Evolutionary conservation across 768 basidiomycete species (phyloP).

Genomic region (Boletus eberwhitei): DNA sequence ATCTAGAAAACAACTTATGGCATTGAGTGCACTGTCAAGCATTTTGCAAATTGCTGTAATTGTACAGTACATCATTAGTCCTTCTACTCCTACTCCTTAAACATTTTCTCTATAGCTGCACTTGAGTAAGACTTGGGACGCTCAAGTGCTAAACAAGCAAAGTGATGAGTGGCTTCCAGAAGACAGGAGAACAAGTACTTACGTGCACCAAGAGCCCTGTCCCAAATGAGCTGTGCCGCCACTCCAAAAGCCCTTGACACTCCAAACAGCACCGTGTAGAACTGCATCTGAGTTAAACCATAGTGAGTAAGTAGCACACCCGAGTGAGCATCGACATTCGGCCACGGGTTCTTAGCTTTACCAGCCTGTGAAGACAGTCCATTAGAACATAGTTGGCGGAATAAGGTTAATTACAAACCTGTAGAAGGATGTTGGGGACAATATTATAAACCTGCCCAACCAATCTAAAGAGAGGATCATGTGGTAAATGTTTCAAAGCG

Average conservation of each 20-base stretch:
- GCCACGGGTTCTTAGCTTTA: constrained; percentile 93
- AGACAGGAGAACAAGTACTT: constrained; percentile 32
- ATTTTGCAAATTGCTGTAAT: too few relatives aligned
- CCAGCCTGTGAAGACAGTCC: constrained; percentile 52
- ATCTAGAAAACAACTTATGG: too few relatives aligned
- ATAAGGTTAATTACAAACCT: constrained; percentile 40
- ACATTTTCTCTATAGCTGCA: constrained; percentile 74
- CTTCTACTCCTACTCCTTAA: constrained; percentile 40
- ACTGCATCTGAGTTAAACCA: constrained; percentile 86
- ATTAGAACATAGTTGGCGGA: not conserved
- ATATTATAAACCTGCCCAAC: constrained; percentile 86
- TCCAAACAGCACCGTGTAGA: constrained; percentile 97
- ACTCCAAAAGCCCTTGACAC: constrained; percentile 94
- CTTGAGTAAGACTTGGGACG: constrained; percentile 91
- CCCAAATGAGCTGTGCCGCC: constrained; percentile 88
- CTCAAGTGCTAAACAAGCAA: constrained; percentile 60
- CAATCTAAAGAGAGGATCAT: constrained; percentile 91
- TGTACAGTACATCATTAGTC: not conserved
- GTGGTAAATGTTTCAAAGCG: constrained; percentile 77
- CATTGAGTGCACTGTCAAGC: too few relatives aligned
- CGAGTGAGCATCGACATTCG: constrained; percentile 97
- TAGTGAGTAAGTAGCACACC: constrained; percentile 85
- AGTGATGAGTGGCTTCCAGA: not conserved
- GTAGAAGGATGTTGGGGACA: constrained; percentile 86
- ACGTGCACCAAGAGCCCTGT: constrained; percentile 90